Conservation (phyloP, 768 basidiomycete genomes). For the Lactarius psammicola region DNA sequence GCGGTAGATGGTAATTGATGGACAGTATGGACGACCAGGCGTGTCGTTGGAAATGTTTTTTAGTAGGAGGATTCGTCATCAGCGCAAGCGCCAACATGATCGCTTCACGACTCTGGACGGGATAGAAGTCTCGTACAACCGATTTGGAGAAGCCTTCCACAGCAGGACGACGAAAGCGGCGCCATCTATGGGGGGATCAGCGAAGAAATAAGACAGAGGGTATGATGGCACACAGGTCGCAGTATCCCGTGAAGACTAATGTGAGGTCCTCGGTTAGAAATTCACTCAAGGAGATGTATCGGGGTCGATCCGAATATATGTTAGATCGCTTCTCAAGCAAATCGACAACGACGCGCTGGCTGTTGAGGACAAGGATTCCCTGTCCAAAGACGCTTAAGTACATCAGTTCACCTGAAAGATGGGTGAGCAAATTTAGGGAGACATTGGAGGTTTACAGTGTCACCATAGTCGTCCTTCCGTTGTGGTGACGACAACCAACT, state of each 20-base stretch:
- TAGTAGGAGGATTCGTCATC: constrained; percentile 35
- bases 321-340: neutral
- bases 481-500: neutral
- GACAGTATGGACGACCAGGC: constrained; percentile 32
- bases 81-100: constrained; percentile 18
- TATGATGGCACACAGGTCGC: neutral
- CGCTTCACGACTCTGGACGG: neutral
- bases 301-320: neutral
- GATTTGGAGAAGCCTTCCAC: neutral
- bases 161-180: neutral
- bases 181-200: neutral
- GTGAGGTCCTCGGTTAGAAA: neutral
- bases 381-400: neutral
- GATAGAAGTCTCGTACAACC: neutral
- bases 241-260: neutral
- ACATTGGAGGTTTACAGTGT: neutral
- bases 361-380: neutral
- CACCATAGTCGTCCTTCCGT: neutral
- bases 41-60: constrained; percentile 33
- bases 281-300: neutral
- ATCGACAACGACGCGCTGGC: neutral
- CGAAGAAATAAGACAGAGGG: neutral
- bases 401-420: neutral
- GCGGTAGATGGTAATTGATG: constrained; percentile 9
- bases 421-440: neutral